phyloP scores from a whole-genome alignment of 176 grass and related monocot species.

The Microstegium vimineum region DNA sequence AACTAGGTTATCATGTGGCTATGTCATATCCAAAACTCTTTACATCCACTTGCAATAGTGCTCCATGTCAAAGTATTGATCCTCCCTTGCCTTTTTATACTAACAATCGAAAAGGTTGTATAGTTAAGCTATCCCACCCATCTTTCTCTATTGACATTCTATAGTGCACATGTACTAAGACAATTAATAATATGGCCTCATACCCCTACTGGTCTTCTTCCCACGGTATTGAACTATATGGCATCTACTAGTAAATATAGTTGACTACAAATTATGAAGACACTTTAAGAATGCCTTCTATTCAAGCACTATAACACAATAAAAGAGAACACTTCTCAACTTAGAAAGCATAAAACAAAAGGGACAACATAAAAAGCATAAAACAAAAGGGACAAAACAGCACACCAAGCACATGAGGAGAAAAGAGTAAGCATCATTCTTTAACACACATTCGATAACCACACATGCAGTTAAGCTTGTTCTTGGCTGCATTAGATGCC shows the following conservation, averaged over 20 bases:
- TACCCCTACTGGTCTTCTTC: not conserved
- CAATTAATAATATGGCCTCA: not conserved
- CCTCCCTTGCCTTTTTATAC: not conserved
- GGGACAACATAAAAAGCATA: too few relatives aligned
- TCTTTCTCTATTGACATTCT: not conserved
- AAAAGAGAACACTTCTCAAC: not conserved
- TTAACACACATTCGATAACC: slow-evolving; percentile 19
- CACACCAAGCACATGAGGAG: not conserved
- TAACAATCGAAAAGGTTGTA: not conserved
- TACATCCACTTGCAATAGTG: not conserved
- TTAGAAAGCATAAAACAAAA: not conserved
- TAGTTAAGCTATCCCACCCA: not conserved
- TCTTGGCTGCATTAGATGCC: slow-evolving; percentile 20
- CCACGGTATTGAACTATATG: not conserved
- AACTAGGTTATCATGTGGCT: not conserved
- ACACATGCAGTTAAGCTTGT: slow-evolving; percentile 6
- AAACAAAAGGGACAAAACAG: not conserved
- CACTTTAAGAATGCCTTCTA: not conserved
- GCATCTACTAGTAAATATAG: not conserved
- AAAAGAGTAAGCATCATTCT: slow-evolving; percentile 4
- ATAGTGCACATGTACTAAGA: not conserved
- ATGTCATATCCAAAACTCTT: not conserved
- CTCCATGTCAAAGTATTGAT: not conserved
- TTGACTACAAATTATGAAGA: not conserved
- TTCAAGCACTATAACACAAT: not conserved